Percentiles rank a stretch among this genome's conserved stretches.
Evolutionary conservation across 2,329 filamentous ascomycete species (phyloP).

Genomic region (Penicillium sp.): DNA sequence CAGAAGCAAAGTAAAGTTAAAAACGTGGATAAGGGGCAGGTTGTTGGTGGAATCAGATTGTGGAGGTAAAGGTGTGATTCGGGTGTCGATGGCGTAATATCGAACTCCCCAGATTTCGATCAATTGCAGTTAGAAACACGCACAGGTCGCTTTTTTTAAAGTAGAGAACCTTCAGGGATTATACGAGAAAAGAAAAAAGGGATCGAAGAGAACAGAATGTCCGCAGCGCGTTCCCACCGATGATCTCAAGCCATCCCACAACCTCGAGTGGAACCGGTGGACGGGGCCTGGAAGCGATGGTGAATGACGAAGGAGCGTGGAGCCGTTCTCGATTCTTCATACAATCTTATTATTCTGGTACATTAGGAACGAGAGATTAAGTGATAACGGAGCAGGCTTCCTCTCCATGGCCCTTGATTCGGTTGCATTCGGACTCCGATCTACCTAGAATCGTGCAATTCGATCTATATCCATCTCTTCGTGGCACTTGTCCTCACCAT

Average conservation of each 20-base stretch:
- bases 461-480: no score
- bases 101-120: conserved; percentile 20
- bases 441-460: no score
- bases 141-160: conserved; percentile 8
- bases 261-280: conserved; percentile 17
- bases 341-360: background rate
- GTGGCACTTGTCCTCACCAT: background rate
- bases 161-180: background rate
- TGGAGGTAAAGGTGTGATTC: conserved; percentile 21
- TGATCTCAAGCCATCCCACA: conserved; percentile 22
- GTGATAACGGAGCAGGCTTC: no score
- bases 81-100: conserved; percentile 26
- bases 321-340: conserved; percentile 5
- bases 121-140: conserved; percentile 11
- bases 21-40: conserved; percentile 9
- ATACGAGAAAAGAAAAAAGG: background rate
- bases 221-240: conserved; percentile 21
- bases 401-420: background rate
- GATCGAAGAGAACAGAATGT: conserved; percentile 3
- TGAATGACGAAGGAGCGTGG: conserved; percentile 28
- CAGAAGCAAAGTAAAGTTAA: conserved; percentile 5
- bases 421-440: no score
- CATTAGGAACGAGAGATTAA: background rate
- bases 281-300: conserved; percentile 28
- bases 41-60: background rate